Conservation (phyloP, 2,329 filamentous ascomycete species). For the Fusarium sp. region DNA sequence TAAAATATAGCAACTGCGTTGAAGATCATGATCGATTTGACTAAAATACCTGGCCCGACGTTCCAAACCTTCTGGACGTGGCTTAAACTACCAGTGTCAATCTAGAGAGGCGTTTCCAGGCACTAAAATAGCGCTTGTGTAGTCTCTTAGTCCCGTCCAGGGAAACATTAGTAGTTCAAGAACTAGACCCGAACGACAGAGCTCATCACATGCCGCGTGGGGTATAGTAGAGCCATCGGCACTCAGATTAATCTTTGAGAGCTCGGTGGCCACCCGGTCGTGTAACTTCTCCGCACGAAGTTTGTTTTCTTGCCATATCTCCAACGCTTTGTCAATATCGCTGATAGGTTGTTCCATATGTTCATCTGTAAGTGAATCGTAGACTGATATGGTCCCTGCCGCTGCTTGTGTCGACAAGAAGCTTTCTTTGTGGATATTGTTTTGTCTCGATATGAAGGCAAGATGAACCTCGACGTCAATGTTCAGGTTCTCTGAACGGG, state of each 20-base stretch:
- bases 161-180: constrained; percentile 18
- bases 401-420: background rate
- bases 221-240: background rate
- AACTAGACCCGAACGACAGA: constrained; percentile 10
- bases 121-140: background rate
- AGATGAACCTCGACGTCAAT: constrained; percentile 5
- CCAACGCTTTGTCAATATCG: background rate
- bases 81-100: background rate
- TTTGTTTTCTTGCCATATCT: background rate
- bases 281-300: background rate
- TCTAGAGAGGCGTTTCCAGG: background rate
- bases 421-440: constrained; percentile 3
- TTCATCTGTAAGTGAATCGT: background rate
- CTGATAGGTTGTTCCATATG: background rate
- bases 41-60: no score
- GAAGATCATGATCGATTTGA: no score
- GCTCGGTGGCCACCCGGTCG: background rate
- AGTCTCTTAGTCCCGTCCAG: constrained; percentile 12
- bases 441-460: background rate
- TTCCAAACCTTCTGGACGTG: no score
- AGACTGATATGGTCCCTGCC: background rate
- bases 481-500: background rate
- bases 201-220: constrained; percentile 1
- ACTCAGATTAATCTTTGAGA: background rate
- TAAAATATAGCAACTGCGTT: no score